A percentile compares a stretch with the other conserved stretches of the same genome.
Evolutionary conservation across 495 filamentous ascomycete species (phyloP).

Genomic region (Hypoxylon cercidicola): DNA sequence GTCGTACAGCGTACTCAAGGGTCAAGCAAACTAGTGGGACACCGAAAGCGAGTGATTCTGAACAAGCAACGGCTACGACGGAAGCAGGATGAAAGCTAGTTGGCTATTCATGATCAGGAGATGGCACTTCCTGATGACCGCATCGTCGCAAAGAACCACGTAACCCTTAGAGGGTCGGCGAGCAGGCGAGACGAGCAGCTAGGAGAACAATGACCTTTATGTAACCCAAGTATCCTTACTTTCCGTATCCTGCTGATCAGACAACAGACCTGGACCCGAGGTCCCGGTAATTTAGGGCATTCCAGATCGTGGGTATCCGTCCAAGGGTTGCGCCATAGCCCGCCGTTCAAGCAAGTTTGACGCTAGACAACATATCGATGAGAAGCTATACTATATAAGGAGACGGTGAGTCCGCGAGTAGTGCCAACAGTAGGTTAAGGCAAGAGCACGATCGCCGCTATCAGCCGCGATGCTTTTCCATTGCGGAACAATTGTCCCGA

Average conservation of each 20-base stretch:
- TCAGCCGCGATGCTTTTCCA: neutral
- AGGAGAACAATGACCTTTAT: neutral
- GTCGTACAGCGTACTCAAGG: neutral
- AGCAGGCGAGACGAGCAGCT: neutral
- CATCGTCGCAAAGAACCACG: neutral
- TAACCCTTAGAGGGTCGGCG: neutral
- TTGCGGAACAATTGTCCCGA: neutral
- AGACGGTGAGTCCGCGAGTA: neutral
- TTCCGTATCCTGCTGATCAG: neutral
- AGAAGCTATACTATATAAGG: neutral
- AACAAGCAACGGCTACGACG: no score
- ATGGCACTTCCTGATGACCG: neutral
- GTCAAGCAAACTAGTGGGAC: neutral
- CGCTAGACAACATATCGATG: slow-evolving; percentile 2
- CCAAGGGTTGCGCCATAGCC: slow-evolving; percentile 1
- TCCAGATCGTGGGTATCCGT: neutral
- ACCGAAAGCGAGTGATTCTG: no score
- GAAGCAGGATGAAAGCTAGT: no score
- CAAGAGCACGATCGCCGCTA: neutral
- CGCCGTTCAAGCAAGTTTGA: slow-evolving; percentile 1
- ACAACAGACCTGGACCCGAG: neutral
- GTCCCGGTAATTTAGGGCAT: neutral
- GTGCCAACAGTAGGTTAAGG: neutral
- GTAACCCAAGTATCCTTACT: neutral
- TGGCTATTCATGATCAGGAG: neutral